Conservation (phyloP, 441 rosid species). For the Viola pubescens region DNA sequence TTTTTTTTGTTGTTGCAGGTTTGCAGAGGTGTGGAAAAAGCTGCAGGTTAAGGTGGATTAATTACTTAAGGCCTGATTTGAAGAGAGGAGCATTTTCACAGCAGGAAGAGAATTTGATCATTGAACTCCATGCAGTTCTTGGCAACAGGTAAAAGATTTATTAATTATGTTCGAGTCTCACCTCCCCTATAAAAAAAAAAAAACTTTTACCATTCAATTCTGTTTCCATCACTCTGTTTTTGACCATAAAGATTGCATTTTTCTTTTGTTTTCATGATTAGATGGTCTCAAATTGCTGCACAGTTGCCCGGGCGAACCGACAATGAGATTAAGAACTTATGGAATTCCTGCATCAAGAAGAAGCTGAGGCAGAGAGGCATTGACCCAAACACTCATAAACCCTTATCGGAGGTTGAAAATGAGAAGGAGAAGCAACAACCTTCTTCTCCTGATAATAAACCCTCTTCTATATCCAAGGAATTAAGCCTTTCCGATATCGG, state of each 20-base stretch:
- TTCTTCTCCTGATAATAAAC: constrained; percentile 21
- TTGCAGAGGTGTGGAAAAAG: constrained; percentile 82
- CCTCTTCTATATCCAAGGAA: constrained; percentile 19
- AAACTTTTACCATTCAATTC: neutral
- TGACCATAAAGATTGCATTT: neutral
- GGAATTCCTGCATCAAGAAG: constrained; percentile 83
- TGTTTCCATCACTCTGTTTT: neutral
- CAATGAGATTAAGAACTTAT: constrained; percentile 72
- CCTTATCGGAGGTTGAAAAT: constrained; percentile 42
- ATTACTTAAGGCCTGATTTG: constrained; percentile 83
- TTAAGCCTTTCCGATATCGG: constrained; percentile 9
- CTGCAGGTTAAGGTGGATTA: constrained; percentile 76
- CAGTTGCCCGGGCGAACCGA: constrained; percentile 74
- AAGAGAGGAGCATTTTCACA: constrained; percentile 77
- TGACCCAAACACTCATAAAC: constrained; percentile 73
- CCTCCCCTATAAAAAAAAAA: neutral
- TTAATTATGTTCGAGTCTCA: no score
- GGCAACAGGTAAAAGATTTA: constrained; percentile 49
- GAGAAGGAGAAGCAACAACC: constrained; percentile 26
- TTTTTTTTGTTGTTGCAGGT: constrained; percentile 25
- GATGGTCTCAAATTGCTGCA: constrained; percentile 86
- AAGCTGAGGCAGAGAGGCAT: constrained; percentile 66
- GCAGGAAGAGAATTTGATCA: constrained; percentile 65
- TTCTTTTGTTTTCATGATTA: constrained; percentile 15
- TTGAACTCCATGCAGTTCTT: constrained; percentile 66